phyloP scores from a whole-genome alignment of 768 basidiomycete genomes.

The Filobasidium floriforme region DNA sequence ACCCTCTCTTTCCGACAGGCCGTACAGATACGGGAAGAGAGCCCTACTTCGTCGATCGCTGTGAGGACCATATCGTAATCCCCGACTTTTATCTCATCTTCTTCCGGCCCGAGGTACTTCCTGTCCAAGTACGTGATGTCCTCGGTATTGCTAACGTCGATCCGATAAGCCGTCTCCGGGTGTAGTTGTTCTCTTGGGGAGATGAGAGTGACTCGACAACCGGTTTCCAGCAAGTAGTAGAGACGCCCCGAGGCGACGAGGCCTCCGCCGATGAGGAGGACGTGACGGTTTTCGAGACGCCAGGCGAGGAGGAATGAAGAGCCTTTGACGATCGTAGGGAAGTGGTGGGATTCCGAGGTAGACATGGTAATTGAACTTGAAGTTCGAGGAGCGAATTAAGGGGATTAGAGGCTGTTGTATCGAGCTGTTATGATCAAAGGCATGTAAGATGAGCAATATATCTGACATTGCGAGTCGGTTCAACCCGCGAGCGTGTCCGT shows the following conservation, averaged over 20 bases:
- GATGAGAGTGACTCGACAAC: conserved; percentile 69
- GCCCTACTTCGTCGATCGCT: conserved; percentile 74
- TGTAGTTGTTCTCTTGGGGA: conserved; percentile 63
- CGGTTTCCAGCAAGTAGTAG: conserved; percentile 72
- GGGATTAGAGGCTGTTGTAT: too few relatives aligned
- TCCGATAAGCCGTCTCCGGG: conserved; percentile 44
- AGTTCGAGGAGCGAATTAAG: too few relatives aligned
- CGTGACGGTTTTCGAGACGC: conserved; percentile 74
- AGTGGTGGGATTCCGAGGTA: not conserved
- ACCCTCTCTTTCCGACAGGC: conserved; percentile 62
- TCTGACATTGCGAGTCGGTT: too few relatives aligned
- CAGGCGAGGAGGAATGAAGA: conserved; percentile 84
- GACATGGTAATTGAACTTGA: too few relatives aligned
- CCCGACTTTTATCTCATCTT: conserved; percentile 55
- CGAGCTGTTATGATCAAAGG: too few relatives aligned
- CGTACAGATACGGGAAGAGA: conserved; percentile 64
- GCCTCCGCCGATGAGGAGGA: conserved; percentile 90
- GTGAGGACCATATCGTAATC: conserved; percentile 78
- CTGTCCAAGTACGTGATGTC: conserved; percentile 66
- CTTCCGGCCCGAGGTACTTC: conserved; percentile 49
- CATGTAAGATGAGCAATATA: too few relatives aligned
- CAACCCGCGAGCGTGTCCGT: too few relatives aligned
- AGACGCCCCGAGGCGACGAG: conserved; percentile 82
- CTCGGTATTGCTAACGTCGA: conserved; percentile 49
- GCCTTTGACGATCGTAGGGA: conserved; percentile 46